Conservation (phyloP, 257 asterid species). For the Fraxinus pennsylvanica region DNA sequence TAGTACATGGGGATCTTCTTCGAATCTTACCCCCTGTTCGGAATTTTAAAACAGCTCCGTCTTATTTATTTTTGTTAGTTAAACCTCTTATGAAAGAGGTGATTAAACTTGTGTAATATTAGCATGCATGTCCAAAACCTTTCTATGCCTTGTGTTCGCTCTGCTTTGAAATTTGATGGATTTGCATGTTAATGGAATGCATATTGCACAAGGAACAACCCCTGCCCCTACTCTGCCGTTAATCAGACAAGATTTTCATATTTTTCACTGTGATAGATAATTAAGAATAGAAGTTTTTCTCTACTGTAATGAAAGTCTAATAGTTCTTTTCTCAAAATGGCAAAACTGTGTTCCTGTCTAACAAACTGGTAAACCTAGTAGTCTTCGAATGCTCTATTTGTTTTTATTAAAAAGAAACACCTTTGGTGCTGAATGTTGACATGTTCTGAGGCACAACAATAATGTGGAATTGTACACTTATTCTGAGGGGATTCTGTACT, state of each 20-base stretch:
- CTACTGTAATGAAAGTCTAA: background rate
- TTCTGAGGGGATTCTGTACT: conserved; percentile 21
- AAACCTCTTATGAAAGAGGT: background rate
- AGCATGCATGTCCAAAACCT: background rate
- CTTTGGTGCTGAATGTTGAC: conserved; percentile 20
- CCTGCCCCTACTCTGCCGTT: too few species aligned
- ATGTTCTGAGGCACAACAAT: conserved; percentile 8
- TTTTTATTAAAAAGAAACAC: conserved; percentile 4
- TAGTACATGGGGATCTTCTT: background rate
- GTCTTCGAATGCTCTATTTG: background rate
- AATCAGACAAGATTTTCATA: background rate
- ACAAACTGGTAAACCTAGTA: conserved; percentile 9
- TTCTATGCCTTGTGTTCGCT: background rate
- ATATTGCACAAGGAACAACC: background rate
- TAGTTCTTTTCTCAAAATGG: background rate
- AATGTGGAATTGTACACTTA: background rate
- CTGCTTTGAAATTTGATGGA: background rate
- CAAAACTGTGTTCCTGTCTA: too few species aligned
- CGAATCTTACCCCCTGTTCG: background rate
- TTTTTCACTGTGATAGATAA: background rate
- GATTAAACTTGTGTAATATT: background rate
- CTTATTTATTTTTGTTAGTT: background rate
- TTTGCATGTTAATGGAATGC: background rate
- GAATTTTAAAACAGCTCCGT: background rate
- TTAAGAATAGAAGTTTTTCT: too few species aligned